phyloP scores from a whole-genome alignment of 148 eudicot species.

The Cornus kousa region DNA sequence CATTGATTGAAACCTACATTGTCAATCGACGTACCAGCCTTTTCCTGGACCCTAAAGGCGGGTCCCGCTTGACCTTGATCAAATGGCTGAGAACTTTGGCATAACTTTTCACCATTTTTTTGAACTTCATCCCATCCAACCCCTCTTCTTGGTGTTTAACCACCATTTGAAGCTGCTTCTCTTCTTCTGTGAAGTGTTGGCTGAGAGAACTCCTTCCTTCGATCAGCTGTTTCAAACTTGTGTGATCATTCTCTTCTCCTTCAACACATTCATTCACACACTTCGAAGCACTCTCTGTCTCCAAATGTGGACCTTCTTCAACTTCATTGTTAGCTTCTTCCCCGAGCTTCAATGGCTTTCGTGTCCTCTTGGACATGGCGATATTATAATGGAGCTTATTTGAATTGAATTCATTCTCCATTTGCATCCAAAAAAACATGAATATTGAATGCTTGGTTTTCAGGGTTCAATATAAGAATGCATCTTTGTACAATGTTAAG shows the following conservation, averaged over 20 bases:
- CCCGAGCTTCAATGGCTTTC: slow-evolving; percentile 24
- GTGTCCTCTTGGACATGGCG: slow-evolving; percentile 39
- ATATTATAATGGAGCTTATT: slow-evolving; percentile 29
- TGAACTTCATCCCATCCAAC: slow-evolving; percentile 22
- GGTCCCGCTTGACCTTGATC: slow-evolving; percentile 30
- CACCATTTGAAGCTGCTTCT: slow-evolving; percentile 34
- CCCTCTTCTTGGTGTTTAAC: slow-evolving; percentile 20
- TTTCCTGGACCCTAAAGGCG: not conserved
- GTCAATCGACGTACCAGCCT: slow-evolving; percentile 13
- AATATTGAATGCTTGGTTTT: no score
- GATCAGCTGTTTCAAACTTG: slow-evolving; percentile 36
- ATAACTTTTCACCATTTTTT: slow-evolving; percentile 30
- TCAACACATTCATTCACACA: not conserved
- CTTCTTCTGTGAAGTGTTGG: slow-evolving; percentile 32
- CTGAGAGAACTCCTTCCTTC: slow-evolving; percentile 24
- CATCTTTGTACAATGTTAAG: not conserved
- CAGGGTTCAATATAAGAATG: not conserved
- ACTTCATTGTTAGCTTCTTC: not conserved
- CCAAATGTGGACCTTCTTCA: no score
- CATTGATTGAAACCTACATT: not conserved
- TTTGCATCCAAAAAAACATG: slow-evolving; percentile 7
- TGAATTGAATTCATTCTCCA: slow-evolving; percentile 28
- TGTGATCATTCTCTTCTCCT: slow-evolving; percentile 16
- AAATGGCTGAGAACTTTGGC: slow-evolving; percentile 28
- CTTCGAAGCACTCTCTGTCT: not conserved